Conservation (phyloP, 495 filamentous ascomycete genomes). For the Penicillium flavigenum region DNA sequence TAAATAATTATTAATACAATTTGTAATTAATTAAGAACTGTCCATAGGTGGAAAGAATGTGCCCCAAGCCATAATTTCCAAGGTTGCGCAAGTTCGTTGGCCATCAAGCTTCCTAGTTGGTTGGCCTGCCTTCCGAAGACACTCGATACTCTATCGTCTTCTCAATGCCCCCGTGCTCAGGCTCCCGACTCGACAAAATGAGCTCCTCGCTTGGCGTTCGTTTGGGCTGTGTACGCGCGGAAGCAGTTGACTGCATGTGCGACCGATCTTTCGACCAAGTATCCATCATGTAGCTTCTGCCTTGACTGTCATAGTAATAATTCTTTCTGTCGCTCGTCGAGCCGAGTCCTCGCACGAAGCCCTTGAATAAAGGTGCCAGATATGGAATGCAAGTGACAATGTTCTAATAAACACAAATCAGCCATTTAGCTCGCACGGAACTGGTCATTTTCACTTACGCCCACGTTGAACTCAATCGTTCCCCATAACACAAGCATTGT, state of each 20-base stretch:
- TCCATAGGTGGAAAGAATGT: too few species aligned
- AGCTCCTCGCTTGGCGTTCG: constrained; percentile 46
- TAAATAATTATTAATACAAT: neutral
- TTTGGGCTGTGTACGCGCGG: constrained; percentile 22
- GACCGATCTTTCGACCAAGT: constrained; percentile 34
- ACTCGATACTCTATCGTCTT: constrained; percentile 50
- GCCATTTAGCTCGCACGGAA: neutral
- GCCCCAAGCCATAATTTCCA: neutral
- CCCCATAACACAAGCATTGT: constrained; percentile 60
- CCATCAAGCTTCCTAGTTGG: neutral
- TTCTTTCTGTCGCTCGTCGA: constrained; percentile 21
- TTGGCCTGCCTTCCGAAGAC: constrained; percentile 28
- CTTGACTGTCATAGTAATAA: constrained; percentile 25
- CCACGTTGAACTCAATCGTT: constrained; percentile 58
- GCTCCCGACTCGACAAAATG: constrained; percentile 36
- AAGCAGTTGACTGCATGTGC: constrained; percentile 32
- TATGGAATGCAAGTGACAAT: constrained; percentile 49
- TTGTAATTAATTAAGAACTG: neutral
- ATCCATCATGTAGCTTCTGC: constrained; percentile 34
- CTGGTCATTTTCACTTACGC: constrained; percentile 30
- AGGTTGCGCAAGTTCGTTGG: neutral
- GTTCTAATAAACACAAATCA: constrained; percentile 30
- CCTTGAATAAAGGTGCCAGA: constrained; percentile 45
- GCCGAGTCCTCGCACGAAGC: constrained; percentile 35
- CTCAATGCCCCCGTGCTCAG: constrained; percentile 36